Base-by-base conservation (phyloP, 2,329 filamentous ascomycete species). In the Fusarium sp. region DNA sequence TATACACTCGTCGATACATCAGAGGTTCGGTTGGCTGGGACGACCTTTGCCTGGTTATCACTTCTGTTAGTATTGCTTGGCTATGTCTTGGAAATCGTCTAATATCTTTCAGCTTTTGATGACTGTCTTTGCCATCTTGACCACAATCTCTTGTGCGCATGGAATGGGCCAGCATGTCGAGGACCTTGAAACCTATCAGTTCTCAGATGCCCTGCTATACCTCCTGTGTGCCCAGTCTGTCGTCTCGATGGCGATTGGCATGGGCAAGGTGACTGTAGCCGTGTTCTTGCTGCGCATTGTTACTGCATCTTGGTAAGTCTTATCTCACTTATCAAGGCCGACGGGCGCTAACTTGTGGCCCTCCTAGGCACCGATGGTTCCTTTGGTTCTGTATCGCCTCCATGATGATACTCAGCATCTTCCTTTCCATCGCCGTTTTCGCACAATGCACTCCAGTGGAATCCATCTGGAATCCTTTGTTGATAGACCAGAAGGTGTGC, bases 1-100 rank as follows among this genome's bases (percentile, higher is more conserved):
- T 70, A 4, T 70, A 70, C 50, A 68, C 65, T 52, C 65, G 68
- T 27, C 56, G 56, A 13, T 68, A 58, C 42, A 68, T 70, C 22
- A 57, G 68, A 58, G 68, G 65, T 0, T 68, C 68, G n/a, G 29
- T 70, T 36, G 68, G 68, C 29, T 70, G 68, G 68, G 65, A 70
- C 14, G 68, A 68, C 29, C 40, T 68, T 25, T 70, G 68, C 42
- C 35, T 70, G 25, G 22, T 65, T 18, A 33, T 36, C n/a, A 50
- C 36, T 58, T 50, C 40, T 61, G 68, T 70, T 60, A 10, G 68
- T 69, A 9, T 54, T 40, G 4, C 11, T 22, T 36, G 20, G 33
- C 9, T 2, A n/a, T 50, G 16, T 52, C 25, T 16, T 8, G n/a
- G 50, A 6, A 22, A 18, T 35, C 36, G 7, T 20, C 47, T 29